A percentile compares a stretch with the other conserved stretches of the same genome.
Conservation (phyloP, 495 filamentous ascomycete species). For the Talaromyces ruber region DNA sequence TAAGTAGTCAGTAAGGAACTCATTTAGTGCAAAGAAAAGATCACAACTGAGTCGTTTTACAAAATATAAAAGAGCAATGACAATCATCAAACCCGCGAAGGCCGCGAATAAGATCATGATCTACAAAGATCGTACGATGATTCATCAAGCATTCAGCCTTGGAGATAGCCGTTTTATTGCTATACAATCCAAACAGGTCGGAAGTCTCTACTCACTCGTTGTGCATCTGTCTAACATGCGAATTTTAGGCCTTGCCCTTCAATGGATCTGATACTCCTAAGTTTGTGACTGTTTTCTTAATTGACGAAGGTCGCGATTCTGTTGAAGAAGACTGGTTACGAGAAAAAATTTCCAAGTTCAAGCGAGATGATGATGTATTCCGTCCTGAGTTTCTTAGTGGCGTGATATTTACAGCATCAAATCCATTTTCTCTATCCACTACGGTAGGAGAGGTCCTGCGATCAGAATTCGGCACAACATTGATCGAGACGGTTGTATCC, state of each 20-base stretch:
- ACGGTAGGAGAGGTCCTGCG: background rate
- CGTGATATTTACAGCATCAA: background rate
- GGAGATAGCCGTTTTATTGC: background rate
- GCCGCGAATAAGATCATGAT: background rate
- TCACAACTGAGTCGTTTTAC: background rate
- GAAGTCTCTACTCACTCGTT: background rate
- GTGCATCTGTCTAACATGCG: background rate
- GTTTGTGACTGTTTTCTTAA: background rate
- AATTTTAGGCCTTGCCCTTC: background rate
- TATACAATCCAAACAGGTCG: background rate
- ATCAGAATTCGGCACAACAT: background rate
- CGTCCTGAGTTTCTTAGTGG: background rate
- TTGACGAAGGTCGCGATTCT: background rate
- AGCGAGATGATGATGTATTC: background rate
- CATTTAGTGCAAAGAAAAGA: background rate
- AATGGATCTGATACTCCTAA: background rate
- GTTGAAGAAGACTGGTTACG: background rate
- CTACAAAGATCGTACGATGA: background rate
- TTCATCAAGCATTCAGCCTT: background rate
- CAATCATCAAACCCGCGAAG: background rate
- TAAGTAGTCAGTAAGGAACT: background rate
- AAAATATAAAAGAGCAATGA: background rate
- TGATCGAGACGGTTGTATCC: background rate
- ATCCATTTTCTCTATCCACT: background rate
- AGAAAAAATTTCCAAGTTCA: background rate